Percentiles rank a stretch among this genome's conserved stretches.
phyloP scores from a whole-genome alignment of 768 basidiomycete genomes.

The Naganishia friedmannii region DNA sequence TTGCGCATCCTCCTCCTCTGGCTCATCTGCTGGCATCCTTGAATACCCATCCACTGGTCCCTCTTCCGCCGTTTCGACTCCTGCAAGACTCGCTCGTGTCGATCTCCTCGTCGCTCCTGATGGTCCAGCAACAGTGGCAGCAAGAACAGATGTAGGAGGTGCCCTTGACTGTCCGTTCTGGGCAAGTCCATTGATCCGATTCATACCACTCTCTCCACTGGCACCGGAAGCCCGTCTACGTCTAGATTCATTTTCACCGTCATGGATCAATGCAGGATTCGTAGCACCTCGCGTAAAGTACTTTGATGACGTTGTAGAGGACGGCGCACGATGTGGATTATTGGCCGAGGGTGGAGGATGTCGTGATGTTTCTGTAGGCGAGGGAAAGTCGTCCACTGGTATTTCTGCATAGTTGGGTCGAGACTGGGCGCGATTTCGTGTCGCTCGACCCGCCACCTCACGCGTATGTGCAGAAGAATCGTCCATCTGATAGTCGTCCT shows the following conservation, averaged over 20 bases:
- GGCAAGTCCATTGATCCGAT: neutral
- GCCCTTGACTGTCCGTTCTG: neutral
- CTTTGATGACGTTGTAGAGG: neutral
- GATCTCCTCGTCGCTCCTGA: constrained; percentile 12
- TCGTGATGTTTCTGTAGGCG: neutral
- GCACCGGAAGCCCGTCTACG: constrained; percentile 5
- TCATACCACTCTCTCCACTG: constrained; percentile 17
- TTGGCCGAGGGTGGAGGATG: neutral
- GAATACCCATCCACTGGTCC: neutral
- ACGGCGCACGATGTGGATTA: neutral
- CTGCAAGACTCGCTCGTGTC: neutral
- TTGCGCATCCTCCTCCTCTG: constrained; percentile 5
- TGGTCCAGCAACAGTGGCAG: neutral
- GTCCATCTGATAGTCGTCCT: neutral
- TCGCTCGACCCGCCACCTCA: neutral
- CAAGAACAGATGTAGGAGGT: neutral
- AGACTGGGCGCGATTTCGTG: neutral
- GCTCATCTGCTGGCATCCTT: constrained; percentile 9
- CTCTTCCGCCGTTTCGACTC: neutral
- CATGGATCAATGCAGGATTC: neutral
- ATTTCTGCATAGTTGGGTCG: neutral
- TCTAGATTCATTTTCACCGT: neutral
- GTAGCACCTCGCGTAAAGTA: constrained; percentile 13
- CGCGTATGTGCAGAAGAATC: neutral
- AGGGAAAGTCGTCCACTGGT: neutral